Base-by-base conservation (phyloP, 495 filamentous ascomycete genomes). In the Chaetomidium leptoderma region DNA sequence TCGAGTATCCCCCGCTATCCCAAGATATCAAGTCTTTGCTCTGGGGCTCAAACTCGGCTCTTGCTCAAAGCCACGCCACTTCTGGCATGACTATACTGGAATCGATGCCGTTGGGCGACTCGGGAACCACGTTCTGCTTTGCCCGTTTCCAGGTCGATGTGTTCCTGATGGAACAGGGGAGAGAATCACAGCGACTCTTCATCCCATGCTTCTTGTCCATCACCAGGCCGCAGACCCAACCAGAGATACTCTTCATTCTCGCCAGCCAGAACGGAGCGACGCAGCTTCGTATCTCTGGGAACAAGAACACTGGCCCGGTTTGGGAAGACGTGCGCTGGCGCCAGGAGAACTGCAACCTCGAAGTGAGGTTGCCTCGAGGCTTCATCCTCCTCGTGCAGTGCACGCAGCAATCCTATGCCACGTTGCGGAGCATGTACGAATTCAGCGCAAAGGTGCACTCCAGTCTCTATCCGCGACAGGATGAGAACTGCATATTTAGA, bases 271-370 rank as follows among this genome's bases (percentile, higher is more conserved):
- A 86, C 62, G 83, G 85, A 11, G 77, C 84, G 21, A 80, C 93
- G 52, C 87, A 89, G 62, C 71, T 95, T n/a, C 71, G 81, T 51
- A 85, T 96, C 27, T 87, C 87, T 55, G 72, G 79, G 21, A 82
- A 86, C 61, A 85, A 80, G 59, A 80, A 81, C 62, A 70, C 73
- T n/a, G 86, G 86, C 0, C 82, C 86, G 3, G 85, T 82, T 0
- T 95, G 91, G 91, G 79, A 88, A 30, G 83, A 90, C 62, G 83
- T 93, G 23, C 76, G 81, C 45, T 96, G 90, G 90, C 85, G 85
- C 49, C 70, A 81, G 11, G 81, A 84, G 16, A 74, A 75, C 9
- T 76, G 78, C 52, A 77, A 74, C 3, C 76, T 95, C 61, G 76
- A 81, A 24, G 71, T 95, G 27, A 80, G 79, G 53, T 70, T 95